Conservation (phyloP, 1,284 basidiomycete species). For the Sporisorium iseilematis-ciliati region DNA sequence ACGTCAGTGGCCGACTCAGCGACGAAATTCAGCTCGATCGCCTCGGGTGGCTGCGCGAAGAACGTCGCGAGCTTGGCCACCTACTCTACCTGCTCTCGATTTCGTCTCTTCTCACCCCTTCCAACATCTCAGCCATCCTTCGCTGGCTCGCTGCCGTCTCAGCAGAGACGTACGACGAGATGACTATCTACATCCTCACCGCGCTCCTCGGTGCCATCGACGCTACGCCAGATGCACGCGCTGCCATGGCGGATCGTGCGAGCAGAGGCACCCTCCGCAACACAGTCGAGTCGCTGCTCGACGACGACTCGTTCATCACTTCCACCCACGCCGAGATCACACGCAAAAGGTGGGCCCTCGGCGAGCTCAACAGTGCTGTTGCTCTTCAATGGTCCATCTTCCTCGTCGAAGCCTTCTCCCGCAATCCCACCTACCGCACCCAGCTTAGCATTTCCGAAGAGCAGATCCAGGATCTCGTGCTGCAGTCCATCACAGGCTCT, state of each 20-base stretch:
- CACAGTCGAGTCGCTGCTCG: constrained; percentile 47
- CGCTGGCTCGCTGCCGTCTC: constrained; percentile 52
- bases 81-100: constrained; percentile 64
- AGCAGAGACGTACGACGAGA: constrained; percentile 54
- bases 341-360: constrained; percentile 76
- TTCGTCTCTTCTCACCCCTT: constrained; percentile 55
- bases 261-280: constrained; percentile 40
- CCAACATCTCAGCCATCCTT: constrained; percentile 51
- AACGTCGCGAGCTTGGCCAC: constrained; percentile 62
- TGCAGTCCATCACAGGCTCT: constrained; percentile 51
- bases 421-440: constrained; percentile 52
- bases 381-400: constrained; percentile 87
- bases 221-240: constrained; percentile 72
- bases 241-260: constrained; percentile 50
- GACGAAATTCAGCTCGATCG: constrained; percentile 66
- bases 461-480: constrained; percentile 54
- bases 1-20: constrained; percentile 43
- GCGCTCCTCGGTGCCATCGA: constrained; percentile 79
- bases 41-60: constrained; percentile 59
- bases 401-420: constrained; percentile 58
- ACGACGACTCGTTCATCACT: constrained; percentile 65
- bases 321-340: constrained; percentile 62
- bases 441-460: constrained; percentile 60
- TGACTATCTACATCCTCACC: constrained; percentile 80
- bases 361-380: constrained; percentile 80